Conservation (phyloP, 106 monocot species). For the Acorus gramineus region DNA sequence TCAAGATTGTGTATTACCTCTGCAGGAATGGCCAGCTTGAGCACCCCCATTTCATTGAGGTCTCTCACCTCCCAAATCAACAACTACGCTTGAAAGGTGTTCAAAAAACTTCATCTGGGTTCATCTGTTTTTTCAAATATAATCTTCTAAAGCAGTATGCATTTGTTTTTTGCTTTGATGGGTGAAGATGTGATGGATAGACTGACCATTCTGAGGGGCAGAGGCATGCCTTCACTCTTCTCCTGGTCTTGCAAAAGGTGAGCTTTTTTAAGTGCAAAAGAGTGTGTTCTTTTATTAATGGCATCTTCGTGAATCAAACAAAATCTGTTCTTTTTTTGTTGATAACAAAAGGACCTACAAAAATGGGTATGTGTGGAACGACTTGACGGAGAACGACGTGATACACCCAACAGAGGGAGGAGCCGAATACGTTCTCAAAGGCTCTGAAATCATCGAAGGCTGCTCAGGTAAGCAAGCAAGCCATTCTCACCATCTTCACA, state of each 20-base stretch:
- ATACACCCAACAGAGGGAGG: slow-evolving; percentile 66
- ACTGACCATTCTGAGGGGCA: slow-evolving; percentile 60
- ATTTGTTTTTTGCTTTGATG: background rate
- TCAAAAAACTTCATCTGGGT: background rate
- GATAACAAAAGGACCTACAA: slow-evolving; percentile 55
- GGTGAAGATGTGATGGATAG: slow-evolving; percentile 60
- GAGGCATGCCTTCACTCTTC: slow-evolving; percentile 70
- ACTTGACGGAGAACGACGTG: slow-evolving; percentile 67
- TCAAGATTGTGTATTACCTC: slow-evolving; percentile 75
- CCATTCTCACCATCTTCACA: background rate
- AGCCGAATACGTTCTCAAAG: slow-evolving; percentile 83
- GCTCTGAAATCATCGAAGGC: slow-evolving; percentile 67
- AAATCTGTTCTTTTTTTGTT: too few relatives aligned
- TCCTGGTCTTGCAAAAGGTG: slow-evolving; percentile 97
- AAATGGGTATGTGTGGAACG: slow-evolving; percentile 95
- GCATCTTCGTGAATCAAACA: too few relatives aligned
- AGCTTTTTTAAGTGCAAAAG: background rate
- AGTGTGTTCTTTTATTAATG: too few relatives aligned
- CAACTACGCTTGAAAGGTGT: slow-evolving; percentile 66
- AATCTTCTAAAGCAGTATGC: background rate
- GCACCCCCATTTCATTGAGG: slow-evolving; percentile 93
- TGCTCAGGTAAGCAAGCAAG: slow-evolving; percentile 11
- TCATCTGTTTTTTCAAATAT: background rate
- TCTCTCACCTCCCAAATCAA: slow-evolving; percentile 53
- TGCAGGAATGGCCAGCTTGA: slow-evolving; percentile 89